Evolutionary conservation across 805 yeast species (phyloP).

Genomic region (Schwanniomyces yamadae): DNA sequence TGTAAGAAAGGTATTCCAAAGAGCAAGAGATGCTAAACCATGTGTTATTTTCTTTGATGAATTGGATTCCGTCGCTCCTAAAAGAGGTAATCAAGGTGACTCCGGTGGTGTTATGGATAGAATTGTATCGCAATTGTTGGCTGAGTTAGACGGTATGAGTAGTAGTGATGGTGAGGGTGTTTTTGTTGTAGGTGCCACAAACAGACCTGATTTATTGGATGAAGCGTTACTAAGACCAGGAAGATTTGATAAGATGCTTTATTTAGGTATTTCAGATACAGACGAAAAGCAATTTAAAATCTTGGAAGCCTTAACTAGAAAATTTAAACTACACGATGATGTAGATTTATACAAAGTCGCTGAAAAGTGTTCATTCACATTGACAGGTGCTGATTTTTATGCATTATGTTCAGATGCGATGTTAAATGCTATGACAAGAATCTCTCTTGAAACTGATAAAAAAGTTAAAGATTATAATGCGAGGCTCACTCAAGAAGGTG

Average conservation of each 20-base stretch:
- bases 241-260: conserved; percentile 91
- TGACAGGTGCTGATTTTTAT: conserved; percentile 97
- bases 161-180: conserved; percentile 73
- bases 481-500: conserved; percentile 23
- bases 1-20: conserved; percentile 90
- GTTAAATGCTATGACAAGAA: conserved; percentile 93
- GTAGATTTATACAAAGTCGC: conserved; percentile 65
- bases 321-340: conserved; percentile 60
- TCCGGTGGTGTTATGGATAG: conserved; percentile 99
- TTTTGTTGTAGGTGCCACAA: conserved; percentile 98
- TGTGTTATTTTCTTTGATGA: conserved; percentile 98
- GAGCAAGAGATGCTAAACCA: conserved; percentile 94
- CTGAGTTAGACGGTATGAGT: conserved; percentile 96
- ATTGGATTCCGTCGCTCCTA: conserved; percentile 96
- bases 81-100: conserved; percentile 97
- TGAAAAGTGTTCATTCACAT: conserved; percentile 76
- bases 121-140: conserved; percentile 90
- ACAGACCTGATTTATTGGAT: conserved; percentile 91
- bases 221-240: conserved; percentile 94
- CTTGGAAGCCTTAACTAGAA: conserved; percentile 83
- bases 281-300: conserved; percentile 85
- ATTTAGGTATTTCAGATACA: conserved; percentile 89
- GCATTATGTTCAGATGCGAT: conserved; percentile 94
- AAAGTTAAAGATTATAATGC: conserved; percentile 57
- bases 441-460: conserved; percentile 71